A percentile compares a stretch with the other conserved stretches of the same genome.
Conservation (phyloP, 129 eudicot genomes). For the Flaveria trinervia region DNA sequence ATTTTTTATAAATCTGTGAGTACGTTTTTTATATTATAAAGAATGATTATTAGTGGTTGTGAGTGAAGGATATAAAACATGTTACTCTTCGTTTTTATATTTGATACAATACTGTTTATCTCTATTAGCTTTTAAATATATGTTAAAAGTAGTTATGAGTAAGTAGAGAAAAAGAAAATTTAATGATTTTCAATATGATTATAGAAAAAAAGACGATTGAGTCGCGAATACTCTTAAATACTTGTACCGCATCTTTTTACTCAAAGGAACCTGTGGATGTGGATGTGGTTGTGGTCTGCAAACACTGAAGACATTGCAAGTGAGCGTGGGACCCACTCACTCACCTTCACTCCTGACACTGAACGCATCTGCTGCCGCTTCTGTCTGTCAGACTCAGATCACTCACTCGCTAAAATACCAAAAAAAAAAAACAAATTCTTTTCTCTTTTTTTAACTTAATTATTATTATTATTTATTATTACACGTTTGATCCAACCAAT, state of each 20-base stretch:
- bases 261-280: not conserved
- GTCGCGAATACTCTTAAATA: not conserved
- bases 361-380: not conserved
- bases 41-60: too few species aligned
- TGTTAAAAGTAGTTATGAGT: too few species aligned
- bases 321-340: constrained; percentile 25
- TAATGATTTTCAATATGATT: too few species aligned
- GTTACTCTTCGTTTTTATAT: too few species aligned
- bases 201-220: too few species aligned
- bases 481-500: constrained; percentile 22
- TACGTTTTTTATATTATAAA: too few species aligned
- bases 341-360: not conserved
- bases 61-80: too few species aligned
- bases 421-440: not conserved
- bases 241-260: constrained; percentile 19
- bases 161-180: too few species aligned
- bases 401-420: constrained; percentile 25
- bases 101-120: too few species aligned
- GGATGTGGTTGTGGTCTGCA: not conserved
- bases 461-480: too few species aligned
- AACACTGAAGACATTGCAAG: constrained; percentile 27
- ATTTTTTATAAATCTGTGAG: too few species aligned
- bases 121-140: too few species aligned
- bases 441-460: not conserved
- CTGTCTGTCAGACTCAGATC: constrained; percentile 31